Evolutionary conservation across 2,329 filamentous ascomycete species (phyloP).

Genomic region (Curvularia sp.): DNA sequence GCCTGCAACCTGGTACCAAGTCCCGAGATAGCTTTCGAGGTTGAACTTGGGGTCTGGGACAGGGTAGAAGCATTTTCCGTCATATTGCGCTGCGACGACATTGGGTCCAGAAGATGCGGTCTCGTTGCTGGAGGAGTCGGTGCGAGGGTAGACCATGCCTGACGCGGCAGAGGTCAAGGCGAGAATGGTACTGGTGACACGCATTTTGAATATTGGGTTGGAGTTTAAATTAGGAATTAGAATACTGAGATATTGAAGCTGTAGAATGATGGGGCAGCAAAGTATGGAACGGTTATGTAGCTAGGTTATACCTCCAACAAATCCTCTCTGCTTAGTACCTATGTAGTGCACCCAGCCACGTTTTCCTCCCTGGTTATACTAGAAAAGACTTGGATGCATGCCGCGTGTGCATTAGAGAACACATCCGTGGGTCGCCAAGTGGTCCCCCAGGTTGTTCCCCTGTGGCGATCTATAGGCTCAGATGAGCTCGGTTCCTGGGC

Average conservation of each 20-base stretch:
- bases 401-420: not conserved
- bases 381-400: not conserved
- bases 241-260: not conserved
- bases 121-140: conserved; percentile 18
- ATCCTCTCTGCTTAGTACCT: not conserved
- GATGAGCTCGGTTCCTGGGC: conserved; percentile 10
- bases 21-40: conserved; percentile 36
- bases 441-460: conserved; percentile 9
- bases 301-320: not conserved
- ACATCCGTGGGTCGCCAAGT: conserved; percentile 8
- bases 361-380: not conserved
- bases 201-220: conserved; percentile 19
- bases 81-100: conserved; percentile 33
- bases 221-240: not conserved
- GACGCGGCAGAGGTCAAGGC: conserved; percentile 27
- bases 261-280: not conserved
- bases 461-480: conserved; percentile 15
- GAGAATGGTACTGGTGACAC: conserved; percentile 25
- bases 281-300: not conserved
- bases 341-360: not conserved
- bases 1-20: conserved; percentile 44
- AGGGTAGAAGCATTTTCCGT: conserved; percentile 40
- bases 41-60: conserved; percentile 35
- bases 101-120: conserved; percentile 18
- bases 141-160: conserved; percentile 22